Conservation (phyloP, 2,329 filamentous ascomycete genomes). For the Botrytis squamosa region DNA sequence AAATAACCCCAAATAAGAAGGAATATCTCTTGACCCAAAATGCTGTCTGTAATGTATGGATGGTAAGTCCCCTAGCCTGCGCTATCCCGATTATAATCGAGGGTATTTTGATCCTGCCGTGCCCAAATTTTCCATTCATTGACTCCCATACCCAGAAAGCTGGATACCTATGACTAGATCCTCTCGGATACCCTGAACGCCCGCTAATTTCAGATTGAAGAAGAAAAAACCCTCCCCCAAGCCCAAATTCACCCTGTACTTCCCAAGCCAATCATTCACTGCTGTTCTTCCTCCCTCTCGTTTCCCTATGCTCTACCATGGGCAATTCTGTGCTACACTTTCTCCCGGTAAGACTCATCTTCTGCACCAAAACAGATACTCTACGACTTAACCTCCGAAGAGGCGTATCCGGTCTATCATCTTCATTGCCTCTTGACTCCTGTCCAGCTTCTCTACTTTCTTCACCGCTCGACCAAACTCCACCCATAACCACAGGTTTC, state of each 20-base stretch:
- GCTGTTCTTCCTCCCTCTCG: not conserved
- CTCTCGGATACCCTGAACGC: not conserved
- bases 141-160: not conserved
- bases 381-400: constrained; percentile 25
- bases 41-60: not conserved
- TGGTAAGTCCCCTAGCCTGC: not conserved
- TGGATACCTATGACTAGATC: not conserved
- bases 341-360: constrained; percentile 21
- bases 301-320: constrained; percentile 27
- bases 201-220: not conserved
- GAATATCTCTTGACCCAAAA: not conserved
- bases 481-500: not conserved
- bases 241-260: not conserved
- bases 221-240: not conserved
- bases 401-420: constrained; percentile 16
- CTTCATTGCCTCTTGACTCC: not conserved
- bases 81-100: not conserved
- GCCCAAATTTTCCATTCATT: not conserved
- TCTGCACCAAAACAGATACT: constrained; percentile 26
- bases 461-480: constrained; percentile 1
- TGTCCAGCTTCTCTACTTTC: not conserved
- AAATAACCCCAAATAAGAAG: not conserved
- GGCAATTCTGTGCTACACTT: constrained; percentile 24
- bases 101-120: not conserved
- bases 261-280: not conserved